phyloP scores from a whole-genome alignment of 164 flowering plant genomes.

The Chloranthus sessilifolius region DNA sequence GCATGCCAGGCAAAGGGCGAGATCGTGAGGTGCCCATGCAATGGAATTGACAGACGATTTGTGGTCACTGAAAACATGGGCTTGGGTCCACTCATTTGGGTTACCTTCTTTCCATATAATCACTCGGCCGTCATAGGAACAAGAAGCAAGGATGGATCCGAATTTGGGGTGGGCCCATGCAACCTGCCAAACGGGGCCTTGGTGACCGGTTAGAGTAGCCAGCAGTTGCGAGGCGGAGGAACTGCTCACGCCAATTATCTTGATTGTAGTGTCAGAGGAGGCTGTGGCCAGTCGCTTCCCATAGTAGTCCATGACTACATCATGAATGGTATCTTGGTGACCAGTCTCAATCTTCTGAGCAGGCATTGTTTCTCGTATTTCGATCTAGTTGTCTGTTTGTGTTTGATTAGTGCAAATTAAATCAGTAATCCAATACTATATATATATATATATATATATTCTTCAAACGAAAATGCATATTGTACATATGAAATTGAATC shows the following conservation, averaged over 20 bases:
- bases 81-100: slow-evolving; percentile 37
- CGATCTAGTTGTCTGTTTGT: too few relatives aligned
- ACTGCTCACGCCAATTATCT: slow-evolving; percentile 36
- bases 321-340: slow-evolving; percentile 31
- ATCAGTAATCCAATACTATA: too few relatives aligned
- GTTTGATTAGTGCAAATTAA: too few relatives aligned
- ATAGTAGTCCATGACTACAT: slow-evolving; percentile 47
- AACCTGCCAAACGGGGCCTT: slow-evolving; percentile 49
- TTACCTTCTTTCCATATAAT: slow-evolving; percentile 43
- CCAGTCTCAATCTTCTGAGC: slow-evolving; percentile 38
- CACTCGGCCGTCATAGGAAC: slow-evolving; percentile 41
- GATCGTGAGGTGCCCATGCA: slow-evolving; percentile 46
- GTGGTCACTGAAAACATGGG: slow-evolving; percentile 37
- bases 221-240: slow-evolving; percentile 30
- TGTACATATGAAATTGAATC: too few relatives aligned
- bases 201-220: slow-evolving; percentile 38
- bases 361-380: slow-evolving; percentile 35
- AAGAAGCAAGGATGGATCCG: slow-evolving; percentile 42
- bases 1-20: slow-evolving; percentile 42
- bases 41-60: slow-evolving; percentile 44
- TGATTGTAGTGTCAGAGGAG: slow-evolving; percentile 38
- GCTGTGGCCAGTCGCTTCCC: slow-evolving; percentile 53
- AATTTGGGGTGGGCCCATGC: slow-evolving; percentile 54
- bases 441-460: too few relatives aligned
- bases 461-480: too few relatives aligned